These are phyloP conservation scores for Aspergillus eucalypticola DNA, from an alignment of 2,329 filamentous ascomycete genomes.

Conservation along the genomic window DNA sequence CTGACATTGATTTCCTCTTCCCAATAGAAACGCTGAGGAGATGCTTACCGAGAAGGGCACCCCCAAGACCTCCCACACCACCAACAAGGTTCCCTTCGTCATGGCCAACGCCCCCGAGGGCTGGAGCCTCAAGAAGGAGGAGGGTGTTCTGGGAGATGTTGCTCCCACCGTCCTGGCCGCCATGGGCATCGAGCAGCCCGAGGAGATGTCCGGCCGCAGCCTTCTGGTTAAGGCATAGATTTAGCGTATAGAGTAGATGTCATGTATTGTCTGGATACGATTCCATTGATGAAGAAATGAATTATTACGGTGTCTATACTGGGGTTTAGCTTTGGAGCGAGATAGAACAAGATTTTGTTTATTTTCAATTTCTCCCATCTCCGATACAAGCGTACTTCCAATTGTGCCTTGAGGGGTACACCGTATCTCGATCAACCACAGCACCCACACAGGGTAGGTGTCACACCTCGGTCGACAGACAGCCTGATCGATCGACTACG, in stretches of 20 bases:
- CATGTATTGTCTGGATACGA: slow-evolving; percentile 22
- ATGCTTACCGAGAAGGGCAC: slow-evolving; percentile 96
- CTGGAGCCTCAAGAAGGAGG: slow-evolving; percentile 79
- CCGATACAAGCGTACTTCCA: not conserved
- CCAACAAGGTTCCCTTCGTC: slow-evolving; percentile 95
- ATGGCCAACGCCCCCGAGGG: slow-evolving; percentile 95
- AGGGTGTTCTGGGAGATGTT: slow-evolving; percentile 93
- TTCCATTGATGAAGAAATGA: slow-evolving; percentile 27
- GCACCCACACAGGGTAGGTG: not conserved
- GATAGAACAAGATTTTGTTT: not conserved
- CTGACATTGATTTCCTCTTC: slow-evolving; percentile 23
- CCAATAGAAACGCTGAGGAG: slow-evolving; percentile 81
- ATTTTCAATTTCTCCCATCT: not conserved
- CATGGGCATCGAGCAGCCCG: slow-evolving; percentile 88
- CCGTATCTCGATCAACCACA: not conserved
- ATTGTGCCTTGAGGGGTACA: not conserved
- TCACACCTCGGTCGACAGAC: not conserved
- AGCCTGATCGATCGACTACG: not conserved
- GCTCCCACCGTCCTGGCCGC: slow-evolving; percentile 87
- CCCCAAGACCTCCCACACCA: slow-evolving; percentile 97
- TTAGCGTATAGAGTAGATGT: slow-evolving; percentile 21
- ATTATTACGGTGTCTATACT: slow-evolving; percentile 20
- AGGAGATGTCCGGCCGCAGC: slow-evolving; percentile 87
- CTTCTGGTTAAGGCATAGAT: slow-evolving; percentile 69
- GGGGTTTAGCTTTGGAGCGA: not conserved